Evolutionary conservation across 352 stramenopile species (phyloP), one percentile per base, ranked within the genome.

Genomic region (Globisporangium recalcitrans): DNA sequence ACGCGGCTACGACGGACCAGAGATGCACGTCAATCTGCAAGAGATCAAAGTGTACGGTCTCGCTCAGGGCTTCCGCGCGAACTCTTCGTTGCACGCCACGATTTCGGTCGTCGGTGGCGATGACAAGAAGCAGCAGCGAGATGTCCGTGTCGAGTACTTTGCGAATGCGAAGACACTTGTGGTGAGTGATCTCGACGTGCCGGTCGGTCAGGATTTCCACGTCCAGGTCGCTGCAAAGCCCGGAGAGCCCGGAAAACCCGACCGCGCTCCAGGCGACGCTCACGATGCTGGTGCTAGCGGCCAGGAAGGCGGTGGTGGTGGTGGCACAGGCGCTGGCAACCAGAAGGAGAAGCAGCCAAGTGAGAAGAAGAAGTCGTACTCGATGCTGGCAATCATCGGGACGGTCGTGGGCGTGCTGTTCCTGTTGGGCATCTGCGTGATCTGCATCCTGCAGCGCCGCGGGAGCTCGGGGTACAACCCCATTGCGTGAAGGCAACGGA

Each of bases 11-110:
- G 67, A 80, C 42, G 83, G 83, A 1, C 83, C 83, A 0, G 83
- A 92, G 63, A 90, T 87, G 74, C 67, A 88, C 4, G 69, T 74
- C 0, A 70, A 84, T 29, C 27, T 92, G 1, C 58, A 52, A 0
- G 71, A 82, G 55, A 71, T 92, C 53, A 70, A 77, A 7, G 65
- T 92, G 9, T 90, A 82, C 53, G 83, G 83, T 13, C 63, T 92
- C 7, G 60, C 65, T 21, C 76, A 73, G 3, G 36, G 27, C 0
- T 90, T 92, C 56, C 46, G 60, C 10, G 74, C 72, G 0, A 92
- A 92, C 49, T 88, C 81, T 27, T 87, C 80, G 4, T 65, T 92
- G 21, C 54, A 69, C 0, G 62, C 73, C 6, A 77, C 56, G 6
- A 55, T 77, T 4, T 58, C 53, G 2, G 21, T 51, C 10, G 21